Conservation (phyloP, 1,139 yeast genomes). For the Hansenula sp. region DNA sequence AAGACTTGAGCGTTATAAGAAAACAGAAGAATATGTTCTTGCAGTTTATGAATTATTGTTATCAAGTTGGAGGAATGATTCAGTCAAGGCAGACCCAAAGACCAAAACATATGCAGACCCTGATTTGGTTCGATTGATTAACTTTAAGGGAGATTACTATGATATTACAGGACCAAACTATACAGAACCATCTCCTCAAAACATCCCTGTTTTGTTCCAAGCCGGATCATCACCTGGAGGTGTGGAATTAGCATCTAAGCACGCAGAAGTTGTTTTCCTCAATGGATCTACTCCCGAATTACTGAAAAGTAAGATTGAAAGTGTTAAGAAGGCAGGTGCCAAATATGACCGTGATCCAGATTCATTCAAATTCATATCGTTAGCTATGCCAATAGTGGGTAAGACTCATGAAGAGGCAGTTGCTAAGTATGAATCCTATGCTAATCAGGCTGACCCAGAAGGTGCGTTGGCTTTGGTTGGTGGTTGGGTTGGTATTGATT, state of each 20-base stretch:
- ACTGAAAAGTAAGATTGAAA: slow-evolving; percentile 17
- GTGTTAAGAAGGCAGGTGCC: slow-evolving; percentile 17
- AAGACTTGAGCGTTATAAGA: slow-evolving; percentile 33
- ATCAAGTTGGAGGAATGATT: slow-evolving; percentile 40
- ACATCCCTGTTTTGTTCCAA: slow-evolving; percentile 38
- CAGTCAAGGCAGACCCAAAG: slow-evolving; percentile 28
- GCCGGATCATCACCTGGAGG: slow-evolving; percentile 44
- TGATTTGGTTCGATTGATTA: slow-evolving; percentile 31
- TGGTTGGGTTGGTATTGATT: slow-evolving; percentile 31
- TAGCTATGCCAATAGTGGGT: slow-evolving; percentile 24
- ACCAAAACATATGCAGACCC: slow-evolving; percentile 34
- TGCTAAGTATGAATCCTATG: slow-evolving; percentile 21
- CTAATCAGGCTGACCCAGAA: slow-evolving; percentile 24
- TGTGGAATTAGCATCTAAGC: slow-evolving; percentile 37
- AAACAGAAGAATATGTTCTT: slow-evolving; percentile 36
- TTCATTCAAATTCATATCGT: slow-evolving; percentile 24
- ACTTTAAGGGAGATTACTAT: slow-evolving; percentile 33
- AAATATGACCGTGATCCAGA: slow-evolving; percentile 22
- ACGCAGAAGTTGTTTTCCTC: slow-evolving; percentile 38
- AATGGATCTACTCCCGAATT: slow-evolving; percentile 25
- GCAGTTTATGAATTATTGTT: slow-evolving; percentile 34
- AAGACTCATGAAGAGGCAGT: slow-evolving; percentile 28
- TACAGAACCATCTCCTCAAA: slow-evolving; percentile 39
- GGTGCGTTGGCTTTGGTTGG: slow-evolving; percentile 30
- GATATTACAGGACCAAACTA: slow-evolving; percentile 37